Conservation (phyloP, 305 asterid genomes). For the Vinca major region DNA sequence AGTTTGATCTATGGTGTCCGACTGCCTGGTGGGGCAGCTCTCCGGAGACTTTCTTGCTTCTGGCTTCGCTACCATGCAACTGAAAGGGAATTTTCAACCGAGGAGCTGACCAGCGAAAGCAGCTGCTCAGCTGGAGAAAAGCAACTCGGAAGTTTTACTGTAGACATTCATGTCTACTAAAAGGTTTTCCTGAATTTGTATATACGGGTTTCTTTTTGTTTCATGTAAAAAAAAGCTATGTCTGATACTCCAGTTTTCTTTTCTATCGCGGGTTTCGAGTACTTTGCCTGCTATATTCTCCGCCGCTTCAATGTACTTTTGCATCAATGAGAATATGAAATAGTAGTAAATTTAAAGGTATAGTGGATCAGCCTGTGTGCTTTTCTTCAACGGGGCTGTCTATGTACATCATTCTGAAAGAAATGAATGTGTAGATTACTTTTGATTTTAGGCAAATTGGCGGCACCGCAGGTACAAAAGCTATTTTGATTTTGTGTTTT, state of each 20-base stretch:
- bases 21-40: conserved; percentile 38
- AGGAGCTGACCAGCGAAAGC: conserved; percentile 21
- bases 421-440: no score
- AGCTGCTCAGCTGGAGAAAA: conserved; percentile 14
- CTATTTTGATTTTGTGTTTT: no score
- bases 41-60: conserved; percentile 41
- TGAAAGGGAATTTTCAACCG: conserved; percentile 18
- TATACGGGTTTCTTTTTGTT: conserved; percentile 4
- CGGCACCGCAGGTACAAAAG: no score
- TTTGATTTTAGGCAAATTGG: no score
- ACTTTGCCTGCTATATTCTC: not conserved
- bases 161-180: conserved; percentile 36
- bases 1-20: conserved; percentile 39
- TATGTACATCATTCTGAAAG: no score
- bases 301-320: no score
- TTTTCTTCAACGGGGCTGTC: no score
- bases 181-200: conserved; percentile 12
- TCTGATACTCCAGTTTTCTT: not conserved
- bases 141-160: conserved; percentile 23
- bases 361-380: no score
- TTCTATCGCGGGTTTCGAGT: not conserved
- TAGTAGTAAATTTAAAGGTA: no score
- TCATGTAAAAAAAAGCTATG: not conserved
- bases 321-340: no score
- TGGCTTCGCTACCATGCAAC: conserved; percentile 30